phyloP scores from a whole-genome alignment of 129 eudicot genomes.

The Helianthus annuus region DNA sequence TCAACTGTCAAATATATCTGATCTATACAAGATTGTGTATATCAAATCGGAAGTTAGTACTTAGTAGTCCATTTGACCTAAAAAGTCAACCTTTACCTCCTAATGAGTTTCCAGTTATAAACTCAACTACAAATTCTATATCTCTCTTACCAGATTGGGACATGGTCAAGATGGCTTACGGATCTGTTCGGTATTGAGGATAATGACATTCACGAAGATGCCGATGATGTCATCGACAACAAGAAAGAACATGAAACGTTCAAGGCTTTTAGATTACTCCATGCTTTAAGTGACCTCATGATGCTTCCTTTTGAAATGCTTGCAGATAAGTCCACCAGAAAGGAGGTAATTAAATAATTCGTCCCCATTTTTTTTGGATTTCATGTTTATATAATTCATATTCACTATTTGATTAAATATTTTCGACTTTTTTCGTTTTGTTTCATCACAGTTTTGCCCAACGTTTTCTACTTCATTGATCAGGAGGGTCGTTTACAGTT shows the following conservation, averaged over 20 bases:
- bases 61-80: slow-evolving; percentile 2
- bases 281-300: slow-evolving; percentile 94
- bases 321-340: slow-evolving; percentile 68
- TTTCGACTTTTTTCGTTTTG: neutral
- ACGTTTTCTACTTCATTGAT: slow-evolving; percentile 52
- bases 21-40: neutral
- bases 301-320: slow-evolving; percentile 98
- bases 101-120: neutral
- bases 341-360: slow-evolving; percentile 64
- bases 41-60: neutral
- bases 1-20: neutral
- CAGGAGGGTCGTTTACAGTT: slow-evolving; percentile 54
- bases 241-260: slow-evolving; percentile 45
- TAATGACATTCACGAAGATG: slow-evolving; percentile 47
- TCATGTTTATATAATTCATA: neutral
- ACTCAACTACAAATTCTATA: slow-evolving; percentile 1
- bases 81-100: slow-evolving; percentile 1
- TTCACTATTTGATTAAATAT: neutral
- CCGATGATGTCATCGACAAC: slow-evolving; percentile 31
- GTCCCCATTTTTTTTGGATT: neutral
- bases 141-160: slow-evolving; percentile 58
- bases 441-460: slow-evolving; percentile 68
- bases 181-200: slow-evolving; percentile 84
- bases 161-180: slow-evolving; percentile 91
- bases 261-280: slow-evolving; percentile 82